These are phyloP conservation scores for Botrytis galanthina DNA, from an alignment of 2,329 filamentous ascomycete species.

Conservation along the genomic window DNA sequence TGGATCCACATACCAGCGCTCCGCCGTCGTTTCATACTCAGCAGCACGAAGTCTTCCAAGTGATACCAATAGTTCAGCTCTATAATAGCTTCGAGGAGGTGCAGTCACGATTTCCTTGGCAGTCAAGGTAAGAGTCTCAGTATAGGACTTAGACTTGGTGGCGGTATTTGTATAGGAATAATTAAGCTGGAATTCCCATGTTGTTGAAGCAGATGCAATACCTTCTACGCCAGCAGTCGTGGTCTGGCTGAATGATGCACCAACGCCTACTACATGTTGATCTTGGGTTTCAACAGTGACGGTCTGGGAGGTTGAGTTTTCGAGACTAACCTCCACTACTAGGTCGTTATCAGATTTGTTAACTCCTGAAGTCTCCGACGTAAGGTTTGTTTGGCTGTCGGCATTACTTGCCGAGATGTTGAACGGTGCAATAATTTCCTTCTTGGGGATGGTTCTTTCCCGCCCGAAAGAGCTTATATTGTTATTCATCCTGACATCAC, in stretches of 20 bases:
- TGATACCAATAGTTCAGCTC: background rate
- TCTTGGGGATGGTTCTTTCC: background rate
- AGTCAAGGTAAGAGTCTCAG: background rate
- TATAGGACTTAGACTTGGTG: background rate
- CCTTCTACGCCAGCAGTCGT: background rate
- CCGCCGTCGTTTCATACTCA: background rate
- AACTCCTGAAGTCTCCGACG: background rate
- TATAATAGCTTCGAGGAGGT: background rate
- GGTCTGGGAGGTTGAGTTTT: background rate
- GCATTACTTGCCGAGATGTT: background rate
- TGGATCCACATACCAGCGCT: background rate
- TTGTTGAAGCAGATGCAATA: background rate
- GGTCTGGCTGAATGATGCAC: background rate
- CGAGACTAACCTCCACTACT: background rate
- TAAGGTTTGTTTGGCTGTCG: background rate
- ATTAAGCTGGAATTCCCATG: background rate
- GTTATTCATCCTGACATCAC: background rate
- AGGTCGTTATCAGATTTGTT: background rate
- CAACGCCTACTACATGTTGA: background rate
- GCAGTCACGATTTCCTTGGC: background rate
- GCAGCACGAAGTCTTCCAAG: background rate
- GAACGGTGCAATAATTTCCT: slow-evolving; percentile 1
- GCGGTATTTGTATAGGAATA: background rate
- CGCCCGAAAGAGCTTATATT: background rate
- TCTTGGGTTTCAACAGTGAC: background rate